Evolutionary conservation across 495 filamentous ascomycete genomes (phyloP).

Genomic region (Trichoderma orchidacearum): DNA sequence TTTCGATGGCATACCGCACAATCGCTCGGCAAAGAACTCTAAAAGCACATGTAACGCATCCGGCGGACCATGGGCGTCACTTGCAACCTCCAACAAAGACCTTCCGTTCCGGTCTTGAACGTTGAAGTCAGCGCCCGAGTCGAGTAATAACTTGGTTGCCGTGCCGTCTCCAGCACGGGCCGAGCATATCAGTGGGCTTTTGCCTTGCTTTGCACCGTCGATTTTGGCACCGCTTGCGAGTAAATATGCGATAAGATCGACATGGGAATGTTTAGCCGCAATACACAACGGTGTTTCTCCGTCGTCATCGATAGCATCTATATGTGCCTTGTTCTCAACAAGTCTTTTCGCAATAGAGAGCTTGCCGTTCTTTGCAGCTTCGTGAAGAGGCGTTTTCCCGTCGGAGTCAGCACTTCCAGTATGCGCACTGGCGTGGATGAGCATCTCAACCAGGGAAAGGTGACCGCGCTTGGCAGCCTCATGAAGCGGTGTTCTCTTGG

Average conservation of each 20-base stretch:
- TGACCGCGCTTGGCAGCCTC: neutral
- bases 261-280: neutral
- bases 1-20: neutral
- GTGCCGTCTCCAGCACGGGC: too few species aligned
- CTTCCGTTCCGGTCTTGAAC: neutral
- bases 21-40: neutral
- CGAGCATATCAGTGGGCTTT: neutral
- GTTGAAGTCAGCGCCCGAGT: neutral
- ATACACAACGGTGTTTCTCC: neutral
- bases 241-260: neutral
- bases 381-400: neutral
- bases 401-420: neutral
- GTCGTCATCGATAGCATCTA: too few species aligned
- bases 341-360: neutral
- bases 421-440: neutral
- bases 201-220: neutral
- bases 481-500: neutral
- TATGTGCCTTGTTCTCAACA: too few species aligned
- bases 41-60: neutral
- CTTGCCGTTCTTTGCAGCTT: neutral
- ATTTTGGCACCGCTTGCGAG: neutral
- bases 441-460: neutral
- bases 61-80: neutral
- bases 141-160: neutral
- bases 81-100: neutral